These are phyloP conservation scores for Trichosporon sp. DNA, from an alignment of 1,284 basidiomycete genomes.

Conservation along the genomic window DNA sequence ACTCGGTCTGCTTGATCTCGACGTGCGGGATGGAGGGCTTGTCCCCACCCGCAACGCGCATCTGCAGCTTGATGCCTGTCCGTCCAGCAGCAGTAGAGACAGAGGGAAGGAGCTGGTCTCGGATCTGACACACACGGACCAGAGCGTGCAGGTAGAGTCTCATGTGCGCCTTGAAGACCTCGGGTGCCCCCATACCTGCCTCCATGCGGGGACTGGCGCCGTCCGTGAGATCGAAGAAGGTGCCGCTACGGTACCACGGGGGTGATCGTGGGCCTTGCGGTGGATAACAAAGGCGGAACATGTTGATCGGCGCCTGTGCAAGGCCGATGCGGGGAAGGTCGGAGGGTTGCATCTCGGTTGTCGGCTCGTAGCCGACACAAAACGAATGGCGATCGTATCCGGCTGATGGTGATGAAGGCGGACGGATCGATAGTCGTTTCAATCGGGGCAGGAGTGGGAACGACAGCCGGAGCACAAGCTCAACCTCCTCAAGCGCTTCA, in stretches of 20 bases:
- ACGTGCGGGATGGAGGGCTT: neutral
- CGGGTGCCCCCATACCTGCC: neutral
- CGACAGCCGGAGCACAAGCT: conserved; percentile 6
- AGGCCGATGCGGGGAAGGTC: conserved; percentile 5
- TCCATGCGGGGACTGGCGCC: neutral
- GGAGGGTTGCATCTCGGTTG: neutral
- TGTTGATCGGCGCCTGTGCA: conserved; percentile 17
- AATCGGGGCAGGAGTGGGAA: neutral
- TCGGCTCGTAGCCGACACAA: neutral
- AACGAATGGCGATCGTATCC: neutral
- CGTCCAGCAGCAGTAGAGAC: neutral
- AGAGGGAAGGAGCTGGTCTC: conserved; percentile 2
- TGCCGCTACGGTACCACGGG: conserved; percentile 2
- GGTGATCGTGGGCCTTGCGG: conserved; percentile 15
- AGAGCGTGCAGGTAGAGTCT: conserved; percentile 11
- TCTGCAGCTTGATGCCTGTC: conserved; percentile 18
- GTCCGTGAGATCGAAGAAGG: conserved; percentile 13
- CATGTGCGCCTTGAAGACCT: conserved; percentile 15
- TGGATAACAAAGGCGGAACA: conserved; percentile 6
- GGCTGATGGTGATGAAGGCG: neutral
- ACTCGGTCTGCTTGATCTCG: conserved; percentile 3
- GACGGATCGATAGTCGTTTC: neutral
- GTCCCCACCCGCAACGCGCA: neutral
- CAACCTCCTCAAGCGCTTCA: conserved; percentile 13
- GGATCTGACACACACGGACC: neutral